phyloP scores from a whole-genome alignment of 2,329 filamentous ascomycete species.

The Phyllosticta capitalensis region DNA sequence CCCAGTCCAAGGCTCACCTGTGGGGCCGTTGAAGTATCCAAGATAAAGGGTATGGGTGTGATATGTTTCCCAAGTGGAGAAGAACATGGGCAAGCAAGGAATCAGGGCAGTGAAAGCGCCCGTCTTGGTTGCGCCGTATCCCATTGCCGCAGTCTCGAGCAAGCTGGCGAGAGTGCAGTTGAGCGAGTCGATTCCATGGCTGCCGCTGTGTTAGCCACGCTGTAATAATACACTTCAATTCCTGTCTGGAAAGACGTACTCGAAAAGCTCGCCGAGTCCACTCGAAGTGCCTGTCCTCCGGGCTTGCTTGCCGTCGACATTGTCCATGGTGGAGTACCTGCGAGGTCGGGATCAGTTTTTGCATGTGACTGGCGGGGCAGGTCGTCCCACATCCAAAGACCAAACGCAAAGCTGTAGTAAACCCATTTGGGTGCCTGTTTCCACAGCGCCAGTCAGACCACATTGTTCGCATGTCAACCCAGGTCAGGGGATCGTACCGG shows the following conservation, averaged over 20 bases:
- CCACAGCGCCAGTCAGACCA: constrained; percentile 2
- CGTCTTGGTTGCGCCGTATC: constrained; percentile 69
- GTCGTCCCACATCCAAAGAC: constrained; percentile 71
- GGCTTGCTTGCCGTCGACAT: constrained; percentile 96
- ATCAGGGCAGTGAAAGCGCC: constrained; percentile 87
- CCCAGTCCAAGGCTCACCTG: constrained; percentile 34
- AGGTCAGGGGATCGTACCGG: constrained; percentile 50
- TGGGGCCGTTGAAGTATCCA: constrained; percentile 93
- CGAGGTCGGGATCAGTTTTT: constrained; percentile 13
- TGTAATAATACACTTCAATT: not conserved
- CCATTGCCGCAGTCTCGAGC: constrained; percentile 88
- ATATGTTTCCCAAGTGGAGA: constrained; percentile 99
- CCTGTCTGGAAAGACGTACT: constrained; percentile 41
- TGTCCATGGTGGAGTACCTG: constrained; percentile 91
- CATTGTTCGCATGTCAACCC: constrained; percentile 1
- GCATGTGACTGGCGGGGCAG: constrained; percentile 2
- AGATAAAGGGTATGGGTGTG: constrained; percentile 96
- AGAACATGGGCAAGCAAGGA: constrained; percentile 95
- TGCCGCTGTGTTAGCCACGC: constrained; percentile 18
- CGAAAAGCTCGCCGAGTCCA: constrained; percentile 90
- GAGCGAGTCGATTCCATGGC: constrained; percentile 92
- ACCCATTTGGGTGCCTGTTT: constrained; percentile 74
- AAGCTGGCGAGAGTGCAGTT: constrained; percentile 93
- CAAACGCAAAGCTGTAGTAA: constrained; percentile 91
- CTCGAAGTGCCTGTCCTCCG: constrained; percentile 90